Percentiles rank a stretch among this genome's conserved stretches.
phyloP scores from a whole-genome alignment of 306 rosid genomes.

The Sechiopsis laciniata region DNA sequence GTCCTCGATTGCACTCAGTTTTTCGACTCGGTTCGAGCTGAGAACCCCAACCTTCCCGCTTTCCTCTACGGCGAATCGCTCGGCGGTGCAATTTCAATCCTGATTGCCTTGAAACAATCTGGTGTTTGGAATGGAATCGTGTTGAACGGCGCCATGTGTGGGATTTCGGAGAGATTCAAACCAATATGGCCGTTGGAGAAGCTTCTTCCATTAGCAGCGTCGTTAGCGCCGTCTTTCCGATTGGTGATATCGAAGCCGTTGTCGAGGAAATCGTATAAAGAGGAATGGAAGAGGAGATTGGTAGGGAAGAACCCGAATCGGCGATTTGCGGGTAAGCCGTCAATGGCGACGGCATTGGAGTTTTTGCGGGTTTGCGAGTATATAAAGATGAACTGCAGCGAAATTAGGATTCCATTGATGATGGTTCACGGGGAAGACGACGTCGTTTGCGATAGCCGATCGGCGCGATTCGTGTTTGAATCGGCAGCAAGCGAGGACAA shows the following conservation, averaged over 20 bases:
- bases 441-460: neutral
- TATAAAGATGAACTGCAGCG: conserved; percentile 14
- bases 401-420: conserved; percentile 15
- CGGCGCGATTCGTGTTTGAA: conserved; percentile 23
- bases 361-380: conserved; percentile 18
- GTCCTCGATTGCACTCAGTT: conserved; percentile 13
- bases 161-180: conserved; percentile 18
- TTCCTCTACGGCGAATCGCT: conserved; percentile 26
- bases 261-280: conserved; percentile 19
- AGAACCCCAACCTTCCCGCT: conserved; percentile 7
- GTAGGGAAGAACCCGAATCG: conserved; percentile 21
- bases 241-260: conserved; percentile 13
- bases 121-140: conserved; percentile 19
- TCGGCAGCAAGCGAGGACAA: conserved; percentile 23
- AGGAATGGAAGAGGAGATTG: conserved; percentile 27
- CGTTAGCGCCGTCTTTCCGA: conserved; percentile 10
- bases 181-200: conserved; percentile 26
- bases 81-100: conserved; percentile 20
- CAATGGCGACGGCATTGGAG: conserved; percentile 24
- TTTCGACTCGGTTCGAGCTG: conserved; percentile 15
- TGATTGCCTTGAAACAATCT: conserved; percentile 13
- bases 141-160: conserved; percentile 23
- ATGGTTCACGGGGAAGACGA: conserved; percentile 27
- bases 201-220: conserved; percentile 20
- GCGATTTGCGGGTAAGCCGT: conserved; percentile 15